Evolutionary conservation across 352 stramenopile genomes (phyloP), one percentile per base, ranked within the genome.

Genomic region (Elongisporangium prolatum): DNA sequence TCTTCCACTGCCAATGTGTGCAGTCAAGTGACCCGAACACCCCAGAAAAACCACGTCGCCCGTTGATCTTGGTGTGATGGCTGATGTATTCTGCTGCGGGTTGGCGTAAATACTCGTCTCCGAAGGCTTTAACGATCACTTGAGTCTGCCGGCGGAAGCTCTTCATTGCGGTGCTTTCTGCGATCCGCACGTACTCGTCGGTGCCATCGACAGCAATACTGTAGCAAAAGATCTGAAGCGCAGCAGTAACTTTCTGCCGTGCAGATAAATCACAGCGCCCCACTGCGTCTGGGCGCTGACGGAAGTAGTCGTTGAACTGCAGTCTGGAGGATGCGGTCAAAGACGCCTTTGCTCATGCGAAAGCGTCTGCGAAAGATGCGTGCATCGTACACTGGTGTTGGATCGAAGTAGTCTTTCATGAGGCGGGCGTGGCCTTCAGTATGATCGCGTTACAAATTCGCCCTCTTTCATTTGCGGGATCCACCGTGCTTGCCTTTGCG

Each of bases 21-120:
- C 68, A 73, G 38, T 73, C 59, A 0, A 76, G 14, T 4, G 52
- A 68, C 4, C 68, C 58, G 25, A 76, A 64, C 61, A 71, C 67
- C 0, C 61, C 61, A 2, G 53, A 57, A 53, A 76, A 69, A 0
- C 68, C 62, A 10, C 62, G 54, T 0, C 1, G 10, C 3, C 21
- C 21, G 21, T 71, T 68, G 0, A 63, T 22, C 4, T 0, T 10
- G 1, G 47, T 22, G 2, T 64, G 56, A 0, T 38, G 14, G 1
- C n/a, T 7, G 14, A 76, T 52, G 50, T 73, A 56, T 13, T n/a
- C 40, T 24, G 34, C 20, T 0, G 56, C 66, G 0, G 61, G 62
- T 18, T 60, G 8, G 1, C 67, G 51, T 0, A 57, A 20, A 48
- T 65, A 75, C n/a, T 68, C 54, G n/a, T 47, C 47, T 4, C 50